Base-by-base conservation (phyloP, 2,329 filamentous ascomycete genomes). In the Stemphylium lycopersici region DNA sequence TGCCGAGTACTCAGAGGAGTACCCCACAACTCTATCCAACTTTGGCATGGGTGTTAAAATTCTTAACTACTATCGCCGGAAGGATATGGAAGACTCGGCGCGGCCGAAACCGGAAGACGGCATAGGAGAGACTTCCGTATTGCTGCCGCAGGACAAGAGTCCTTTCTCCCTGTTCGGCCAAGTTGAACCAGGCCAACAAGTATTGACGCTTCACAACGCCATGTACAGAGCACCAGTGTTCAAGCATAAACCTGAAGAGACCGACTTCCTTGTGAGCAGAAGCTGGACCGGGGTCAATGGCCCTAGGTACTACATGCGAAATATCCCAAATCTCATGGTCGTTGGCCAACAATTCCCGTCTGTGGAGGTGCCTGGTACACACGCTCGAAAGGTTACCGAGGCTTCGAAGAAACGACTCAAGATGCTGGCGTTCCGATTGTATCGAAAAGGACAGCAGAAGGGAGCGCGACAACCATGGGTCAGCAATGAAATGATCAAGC, bases 171-270 rank as follows among this genome's bases (percentile, higher is more conserved):
- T 96, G 46, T 99, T 99, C 69, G 95, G 95, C 20, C 90, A 92
- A 32, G 92, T 99, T 20, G 90, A 96, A 60, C 87, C 92, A 2
- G 95, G 95, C 16, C 90, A 98, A 78, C 90, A 89, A 10, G 90
- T 96, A 3, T 90, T 93, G 0, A 93, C 95, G 1, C 82, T 99
- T 13, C 92, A 96, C 73, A 99, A 98, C 67, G 87, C 90, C 43
- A 96, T 99, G 90, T 98, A 92, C 70, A 87, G 93, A 47, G 93
- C 95, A 3, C 95, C 95, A 0, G 87, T 99, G 24, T 99, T 97
- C 80, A 90, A 89, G 67, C 95, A 99, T 68, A 82, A 85, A 32
- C 79, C 90, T 0, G 89, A 90, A 66, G 78, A 80, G 7, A 92
- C 87, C 8, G 95, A 99, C 70, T 99, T 98, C 71, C 78, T 99